Evolutionary conservation across 1,139 yeast species (phyloP), one percentile per base, ranked within the genome.

Genomic region (Suhomyces kunorum): DNA sequence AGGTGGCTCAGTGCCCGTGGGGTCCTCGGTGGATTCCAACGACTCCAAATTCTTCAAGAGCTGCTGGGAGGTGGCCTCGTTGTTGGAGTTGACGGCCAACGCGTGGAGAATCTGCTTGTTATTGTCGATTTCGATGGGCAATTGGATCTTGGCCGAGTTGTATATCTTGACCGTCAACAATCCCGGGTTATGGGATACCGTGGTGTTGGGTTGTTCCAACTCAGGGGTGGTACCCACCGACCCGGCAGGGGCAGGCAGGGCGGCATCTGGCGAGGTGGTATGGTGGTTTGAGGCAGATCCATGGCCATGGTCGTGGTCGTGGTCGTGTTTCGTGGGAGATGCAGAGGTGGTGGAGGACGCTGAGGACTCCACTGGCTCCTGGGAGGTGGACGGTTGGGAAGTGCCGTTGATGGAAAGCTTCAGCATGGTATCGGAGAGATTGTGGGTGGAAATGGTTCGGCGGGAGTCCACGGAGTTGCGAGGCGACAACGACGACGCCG

Each of bases 101-200:
- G 80, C 79, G 26, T 68, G 67, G 33, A 78, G 58, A 6, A 78
- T 74, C 47, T 71, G 78, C 53, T 73, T 74, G 51, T 74, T 74
- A 47, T 78, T 76, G 50, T 72, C 72, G 55, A 71, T 71, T 43
- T 72, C 73, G 26, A 81, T 80, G 5, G 95, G 94, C 32, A 86
- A 68, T 39, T 74, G 72, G 43, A 85, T 66, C 40, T 80, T 75
- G 41, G 74, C 68, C 6, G 87, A 83, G 27, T 76, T 74, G 55
- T 83, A 81, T 23, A 86, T 74, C 48, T 84, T 82, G 19, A 86
- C 84, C 0, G 87, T 81, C 40, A 86, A 68, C 20, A 85, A 61
- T 0, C 94, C 95, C 0, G 94, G 92, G 38, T 63, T 61, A 18
- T 34, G 39, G 11, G 36, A 35, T 8, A 32, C 36, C 5, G 40